Conservation (phyloP, 495 filamentous ascomycete genomes). For the Bacidia rubella region DNA sequence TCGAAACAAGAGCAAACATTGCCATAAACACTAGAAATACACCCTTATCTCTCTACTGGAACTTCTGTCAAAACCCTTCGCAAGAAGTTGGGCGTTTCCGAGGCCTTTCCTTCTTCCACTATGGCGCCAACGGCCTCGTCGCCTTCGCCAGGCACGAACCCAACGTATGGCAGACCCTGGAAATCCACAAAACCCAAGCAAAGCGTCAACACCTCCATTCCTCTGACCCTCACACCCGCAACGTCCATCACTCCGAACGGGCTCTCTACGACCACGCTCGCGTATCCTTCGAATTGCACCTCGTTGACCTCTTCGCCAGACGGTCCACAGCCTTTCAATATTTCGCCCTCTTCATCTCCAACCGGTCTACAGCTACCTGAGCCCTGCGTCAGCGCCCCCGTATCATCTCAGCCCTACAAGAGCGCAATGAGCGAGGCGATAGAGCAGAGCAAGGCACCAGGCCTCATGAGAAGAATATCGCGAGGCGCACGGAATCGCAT, state of each 20-base stretch:
- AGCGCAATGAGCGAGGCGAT: conserved; percentile 41
- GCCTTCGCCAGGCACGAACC: conserved; percentile 10
- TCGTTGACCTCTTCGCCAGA: conserved; percentile 40
- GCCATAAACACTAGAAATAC: neutral
- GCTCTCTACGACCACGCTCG: conserved; percentile 18
- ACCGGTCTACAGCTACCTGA: conserved; percentile 42
- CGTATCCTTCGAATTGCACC: conserved; percentile 32
- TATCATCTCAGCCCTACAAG: conserved; percentile 25
- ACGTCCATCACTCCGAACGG: conserved; percentile 8
- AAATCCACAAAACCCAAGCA: conserved; percentile 11
- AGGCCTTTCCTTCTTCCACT: neutral
- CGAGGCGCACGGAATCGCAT: conserved; percentile 51
- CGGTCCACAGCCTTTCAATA: conserved; percentile 31
- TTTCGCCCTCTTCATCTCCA: conserved; percentile 26
- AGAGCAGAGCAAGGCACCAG: conserved; percentile 35
- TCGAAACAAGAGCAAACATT: neutral
- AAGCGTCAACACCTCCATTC: conserved; percentile 10
- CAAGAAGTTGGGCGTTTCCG: neutral
- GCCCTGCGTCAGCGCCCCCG: conserved; percentile 31
- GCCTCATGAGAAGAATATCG: conserved; percentile 53
- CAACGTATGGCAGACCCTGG: conserved; percentile 14
- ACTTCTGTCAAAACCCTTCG: neutral
- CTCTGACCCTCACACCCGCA: conserved; percentile 15
- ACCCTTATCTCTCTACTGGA: neutral
- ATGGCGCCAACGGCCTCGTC: conserved; percentile 14